phyloP scores from a whole-genome alignment of 2,329 filamentous ascomycete genomes.

The Basipetospora chlamydospora region DNA sequence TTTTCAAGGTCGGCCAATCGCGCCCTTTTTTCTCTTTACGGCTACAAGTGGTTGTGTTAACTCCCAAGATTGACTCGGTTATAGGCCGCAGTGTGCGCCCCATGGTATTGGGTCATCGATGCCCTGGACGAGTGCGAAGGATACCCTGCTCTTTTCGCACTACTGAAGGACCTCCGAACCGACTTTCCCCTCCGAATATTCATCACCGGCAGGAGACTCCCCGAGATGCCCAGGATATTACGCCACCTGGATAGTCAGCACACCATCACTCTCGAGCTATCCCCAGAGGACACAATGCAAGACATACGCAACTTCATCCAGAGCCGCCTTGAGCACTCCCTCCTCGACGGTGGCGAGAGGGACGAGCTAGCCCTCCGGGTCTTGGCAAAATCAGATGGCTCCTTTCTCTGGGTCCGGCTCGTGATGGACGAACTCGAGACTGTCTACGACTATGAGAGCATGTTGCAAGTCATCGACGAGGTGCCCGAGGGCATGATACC shows the following conservation, averaged over 20 bases:
- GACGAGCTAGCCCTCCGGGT: slow-evolving; percentile 11
- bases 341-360: neutral
- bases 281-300: neutral
- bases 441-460: slow-evolving; percentile 12
- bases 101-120: neutral
- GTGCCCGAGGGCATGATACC: slow-evolving; percentile 19
- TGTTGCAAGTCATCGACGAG: slow-evolving; percentile 15
- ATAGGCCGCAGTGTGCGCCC: neutral
- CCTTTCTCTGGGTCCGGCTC: slow-evolving; percentile 18
- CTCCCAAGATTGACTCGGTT: neutral
- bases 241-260: neutral
- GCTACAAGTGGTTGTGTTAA: neutral
- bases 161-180: neutral
- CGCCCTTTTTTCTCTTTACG: neutral
- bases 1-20: slow-evolving; percentile 12
- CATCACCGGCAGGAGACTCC: neutral
- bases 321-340: neutral
- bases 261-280: neutral
- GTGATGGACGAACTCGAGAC: slow-evolving; percentile 17
- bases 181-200: neutral
- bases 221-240: neutral
- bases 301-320: neutral
- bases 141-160: neutral
- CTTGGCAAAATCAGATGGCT: slow-evolving; percentile 14
- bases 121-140: neutral